These are phyloP conservation scores for Hippophae rhamnoides DNA, from an alignment of 306 rosid species.

Conservation along the genomic window DNA sequence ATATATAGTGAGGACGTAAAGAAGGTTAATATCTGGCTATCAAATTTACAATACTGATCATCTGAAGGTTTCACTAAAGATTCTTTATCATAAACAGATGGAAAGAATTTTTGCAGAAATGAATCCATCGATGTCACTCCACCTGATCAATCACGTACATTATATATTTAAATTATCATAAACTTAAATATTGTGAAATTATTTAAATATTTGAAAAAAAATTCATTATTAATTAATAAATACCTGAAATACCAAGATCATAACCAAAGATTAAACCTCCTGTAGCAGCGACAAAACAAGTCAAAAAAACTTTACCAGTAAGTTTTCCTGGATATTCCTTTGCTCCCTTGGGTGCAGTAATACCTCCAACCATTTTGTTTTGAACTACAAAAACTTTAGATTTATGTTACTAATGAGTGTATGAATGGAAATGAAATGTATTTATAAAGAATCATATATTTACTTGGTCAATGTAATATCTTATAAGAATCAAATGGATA, in stretches of 20 bases:
- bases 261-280: constrained; percentile 82
- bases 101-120: constrained; percentile 43
- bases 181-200: not conserved
- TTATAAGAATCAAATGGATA: too few species aligned
- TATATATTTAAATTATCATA: not conserved
- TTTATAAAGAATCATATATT: too few species aligned
- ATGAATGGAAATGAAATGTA: too few species aligned
- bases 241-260: constrained; percentile 82
- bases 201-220: not conserved
- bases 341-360: not conserved
- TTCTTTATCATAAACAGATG: constrained; percentile 41
- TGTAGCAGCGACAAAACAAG: constrained; percentile 50
- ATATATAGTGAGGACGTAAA: constrained; percentile 74
- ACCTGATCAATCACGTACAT: constrained; percentile 25
- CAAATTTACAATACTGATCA: constrained; percentile 59
- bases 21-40: constrained; percentile 47
- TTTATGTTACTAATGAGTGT: too few species aligned
- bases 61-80: constrained; percentile 22
- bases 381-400: not conserved
- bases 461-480: too few species aligned
- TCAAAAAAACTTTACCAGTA: constrained; percentile 39
- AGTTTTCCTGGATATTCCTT: constrained; percentile 43
- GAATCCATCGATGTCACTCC: constrained; percentile 86
- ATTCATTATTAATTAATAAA: not conserved
- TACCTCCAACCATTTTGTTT: constrained; percentile 30